Evolutionary conservation across 2,329 filamentous ascomycete species (phyloP).

Genomic region (Talaromyces sp.): DNA sequence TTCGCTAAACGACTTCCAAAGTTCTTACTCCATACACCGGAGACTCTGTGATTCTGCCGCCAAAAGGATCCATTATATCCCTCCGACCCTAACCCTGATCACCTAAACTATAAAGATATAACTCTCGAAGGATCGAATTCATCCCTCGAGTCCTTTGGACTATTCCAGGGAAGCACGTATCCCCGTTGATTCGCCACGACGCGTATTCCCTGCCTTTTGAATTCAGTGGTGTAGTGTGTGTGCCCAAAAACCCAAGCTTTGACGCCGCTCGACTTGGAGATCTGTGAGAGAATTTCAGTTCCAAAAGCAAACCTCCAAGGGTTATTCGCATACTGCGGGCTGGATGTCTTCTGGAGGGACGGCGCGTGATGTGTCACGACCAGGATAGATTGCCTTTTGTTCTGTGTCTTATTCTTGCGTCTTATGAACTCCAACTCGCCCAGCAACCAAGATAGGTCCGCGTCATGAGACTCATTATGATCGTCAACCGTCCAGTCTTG

Average conservation of each 20-base stretch:
- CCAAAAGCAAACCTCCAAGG: slow-evolving; percentile 50
- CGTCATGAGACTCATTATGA: slow-evolving; percentile 47
- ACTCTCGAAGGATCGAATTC: slow-evolving; percentile 19
- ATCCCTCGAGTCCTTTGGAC: slow-evolving; percentile 13
- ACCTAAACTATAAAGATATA: slow-evolving; percentile 14
- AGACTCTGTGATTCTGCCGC: too few species aligned
- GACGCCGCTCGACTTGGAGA: slow-evolving; percentile 22
- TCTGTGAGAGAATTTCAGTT: slow-evolving; percentile 43
- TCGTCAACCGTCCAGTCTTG: slow-evolving; percentile 46
- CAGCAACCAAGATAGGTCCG: slow-evolving; percentile 49
- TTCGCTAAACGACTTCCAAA: too few species aligned
- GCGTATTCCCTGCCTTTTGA: slow-evolving; percentile 29
- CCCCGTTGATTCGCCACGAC: slow-evolving; percentile 45
- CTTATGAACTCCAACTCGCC: slow-evolving; percentile 2
- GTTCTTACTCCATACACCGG: too few species aligned
- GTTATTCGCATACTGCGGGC: slow-evolving; percentile 45
- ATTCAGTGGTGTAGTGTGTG: slow-evolving; percentile 44
- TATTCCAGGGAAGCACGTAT: slow-evolving; percentile 29
- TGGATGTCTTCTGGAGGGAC: slow-evolving; percentile 43
- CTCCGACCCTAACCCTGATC: not conserved
- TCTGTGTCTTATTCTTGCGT: not conserved
- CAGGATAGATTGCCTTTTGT: not conserved
- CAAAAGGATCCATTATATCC: too few species aligned
- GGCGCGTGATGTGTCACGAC: slow-evolving; percentile 60
- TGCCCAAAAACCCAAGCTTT: slow-evolving; percentile 45